These are phyloP conservation scores for Saururus chinensis DNA, from an alignment of 164 flowering plant genomes.

Conservation along the genomic window DNA sequence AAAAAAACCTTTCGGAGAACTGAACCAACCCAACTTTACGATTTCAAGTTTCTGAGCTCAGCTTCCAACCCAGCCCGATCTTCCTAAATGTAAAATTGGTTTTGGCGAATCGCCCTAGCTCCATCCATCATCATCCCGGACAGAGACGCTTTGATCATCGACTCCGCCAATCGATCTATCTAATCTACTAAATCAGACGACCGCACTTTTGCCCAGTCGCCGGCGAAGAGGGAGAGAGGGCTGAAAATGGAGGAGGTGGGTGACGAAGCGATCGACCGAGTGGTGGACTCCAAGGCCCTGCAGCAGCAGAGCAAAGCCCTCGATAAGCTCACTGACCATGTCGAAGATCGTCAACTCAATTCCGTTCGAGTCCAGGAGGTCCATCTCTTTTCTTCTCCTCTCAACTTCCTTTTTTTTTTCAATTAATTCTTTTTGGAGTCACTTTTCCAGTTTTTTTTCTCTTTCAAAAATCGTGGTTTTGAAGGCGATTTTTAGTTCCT, in stretches of 20 bases:
- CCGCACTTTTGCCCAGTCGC: background rate
- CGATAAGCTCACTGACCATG: slow-evolving; percentile 96
- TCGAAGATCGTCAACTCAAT: slow-evolving; percentile 95
- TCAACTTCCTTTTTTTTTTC: background rate
- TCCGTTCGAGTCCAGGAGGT: slow-evolving; percentile 90
- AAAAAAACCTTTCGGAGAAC: no score
- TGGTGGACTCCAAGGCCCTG: slow-evolving; percentile 79
- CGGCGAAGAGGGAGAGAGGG: background rate
- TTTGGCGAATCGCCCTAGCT: no score
- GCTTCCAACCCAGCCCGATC: no score
- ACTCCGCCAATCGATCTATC: no score
- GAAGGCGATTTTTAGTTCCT: no score
- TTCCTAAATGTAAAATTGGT: no score
- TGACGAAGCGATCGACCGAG: slow-evolving; percentile 42
- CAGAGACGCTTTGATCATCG: no score
- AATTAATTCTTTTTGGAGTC: background rate
- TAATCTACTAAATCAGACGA: no score
- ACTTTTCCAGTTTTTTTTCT: background rate
- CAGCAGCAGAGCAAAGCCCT: slow-evolving; percentile 97
- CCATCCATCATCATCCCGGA: no score
- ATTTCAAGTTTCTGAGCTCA: no score
- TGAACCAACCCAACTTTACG: no score
- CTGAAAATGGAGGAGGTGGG: slow-evolving; percentile 44
- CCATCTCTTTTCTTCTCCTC: background rate
- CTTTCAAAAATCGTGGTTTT: no score